Evolutionary conservation across 1,284 basidiomycete genomes (phyloP).

Genomic region (Pseudozyma pruni): DNA sequence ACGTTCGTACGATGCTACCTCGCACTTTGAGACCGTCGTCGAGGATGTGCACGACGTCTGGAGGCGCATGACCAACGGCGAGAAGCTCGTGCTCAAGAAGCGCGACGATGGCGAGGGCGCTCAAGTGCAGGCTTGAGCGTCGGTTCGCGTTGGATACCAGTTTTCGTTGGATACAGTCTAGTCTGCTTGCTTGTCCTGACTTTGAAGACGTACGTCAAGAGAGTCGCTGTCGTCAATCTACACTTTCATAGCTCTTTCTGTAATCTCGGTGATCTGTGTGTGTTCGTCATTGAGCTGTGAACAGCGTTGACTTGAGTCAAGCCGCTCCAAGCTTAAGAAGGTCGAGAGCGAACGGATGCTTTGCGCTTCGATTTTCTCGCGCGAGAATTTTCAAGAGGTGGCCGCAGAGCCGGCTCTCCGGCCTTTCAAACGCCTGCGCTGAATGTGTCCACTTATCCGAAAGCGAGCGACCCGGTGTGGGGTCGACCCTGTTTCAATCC

Average conservation of each 20-base stretch:
- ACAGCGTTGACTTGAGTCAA: no score
- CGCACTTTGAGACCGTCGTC: slow-evolving; percentile 91
- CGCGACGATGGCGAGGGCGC: slow-evolving; percentile 63
- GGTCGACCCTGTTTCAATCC: slow-evolving; percentile 2
- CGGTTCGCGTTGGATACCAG: background rate
- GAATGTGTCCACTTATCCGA: slow-evolving; percentile 9
- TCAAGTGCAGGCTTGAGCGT: slow-evolving; percentile 58
- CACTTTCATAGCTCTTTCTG: no score
- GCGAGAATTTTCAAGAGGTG: slow-evolving; percentile 19
- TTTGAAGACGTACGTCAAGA: background rate
- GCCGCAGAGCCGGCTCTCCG: slow-evolving; percentile 8
- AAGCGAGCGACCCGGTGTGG: slow-evolving; percentile 6
- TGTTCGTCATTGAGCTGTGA: no score
- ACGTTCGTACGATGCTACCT: slow-evolving; percentile 96
- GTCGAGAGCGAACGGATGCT: background rate
- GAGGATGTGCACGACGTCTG: slow-evolving; percentile 67
- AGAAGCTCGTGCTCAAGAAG: slow-evolving; percentile 66
- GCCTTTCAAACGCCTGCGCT: slow-evolving; percentile 23
- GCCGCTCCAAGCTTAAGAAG: no score
- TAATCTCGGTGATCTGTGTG: no score
- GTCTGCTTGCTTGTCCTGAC: background rate
- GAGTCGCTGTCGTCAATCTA: background rate
- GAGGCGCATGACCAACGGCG: slow-evolving; percentile 61
- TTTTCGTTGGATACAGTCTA: slow-evolving; percentile 5
- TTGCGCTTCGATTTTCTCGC: slow-evolving; percentile 5